A percentile compares a stretch with the other conserved stretches of the same genome.
phyloP scores from a whole-genome alignment of 2,329 filamentous ascomycete genomes.

The Albophoma yamanashiensis region DNA sequence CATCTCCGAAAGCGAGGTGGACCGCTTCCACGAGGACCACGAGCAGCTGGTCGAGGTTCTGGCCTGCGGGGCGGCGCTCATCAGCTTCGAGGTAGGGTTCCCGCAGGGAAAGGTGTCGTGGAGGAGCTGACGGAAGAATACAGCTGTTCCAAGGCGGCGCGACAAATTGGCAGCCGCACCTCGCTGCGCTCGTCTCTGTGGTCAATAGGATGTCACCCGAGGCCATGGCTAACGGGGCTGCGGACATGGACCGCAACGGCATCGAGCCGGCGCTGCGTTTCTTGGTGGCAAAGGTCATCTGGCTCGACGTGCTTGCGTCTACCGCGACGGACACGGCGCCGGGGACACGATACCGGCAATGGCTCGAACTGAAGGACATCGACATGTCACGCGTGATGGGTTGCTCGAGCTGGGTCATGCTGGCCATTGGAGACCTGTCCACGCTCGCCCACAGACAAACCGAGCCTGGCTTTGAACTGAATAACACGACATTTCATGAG shows the following conservation, averaged over 20 bases:
- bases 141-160: slow-evolving; percentile 11
- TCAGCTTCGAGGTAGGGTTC: no score
- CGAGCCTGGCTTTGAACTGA: no score
- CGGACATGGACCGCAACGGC: slow-evolving; percentile 1
- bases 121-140: no score
- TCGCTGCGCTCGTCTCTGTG: slow-evolving; percentile 7
- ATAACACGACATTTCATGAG: background rate
- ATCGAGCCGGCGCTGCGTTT: slow-evolving; percentile 10
- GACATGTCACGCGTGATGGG: slow-evolving; percentile 11
- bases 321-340: slow-evolving; percentile 5
- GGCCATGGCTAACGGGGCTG: background rate
- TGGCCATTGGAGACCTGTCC: slow-evolving; percentile 8
- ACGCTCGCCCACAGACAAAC: background rate
- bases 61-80: slow-evolving; percentile 12
- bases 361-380: slow-evolving; percentile 5
- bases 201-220: slow-evolving; percentile 3
- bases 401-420: slow-evolving; percentile 9
- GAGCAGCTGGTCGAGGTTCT: slow-evolving; percentile 15
- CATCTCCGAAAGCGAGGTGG: slow-evolving; percentile 4
- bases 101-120: no score
- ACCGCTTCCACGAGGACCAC: slow-evolving; percentile 3
- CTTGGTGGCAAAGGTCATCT: slow-evolving; percentile 8
- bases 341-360: slow-evolving; percentile 3
- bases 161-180: slow-evolving; percentile 10
- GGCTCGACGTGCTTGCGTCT: slow-evolving; percentile 10